Evolutionary conservation across 2,329 filamentous ascomycete genomes (phyloP).

Genomic region (Epicoccum nigrum): DNA sequence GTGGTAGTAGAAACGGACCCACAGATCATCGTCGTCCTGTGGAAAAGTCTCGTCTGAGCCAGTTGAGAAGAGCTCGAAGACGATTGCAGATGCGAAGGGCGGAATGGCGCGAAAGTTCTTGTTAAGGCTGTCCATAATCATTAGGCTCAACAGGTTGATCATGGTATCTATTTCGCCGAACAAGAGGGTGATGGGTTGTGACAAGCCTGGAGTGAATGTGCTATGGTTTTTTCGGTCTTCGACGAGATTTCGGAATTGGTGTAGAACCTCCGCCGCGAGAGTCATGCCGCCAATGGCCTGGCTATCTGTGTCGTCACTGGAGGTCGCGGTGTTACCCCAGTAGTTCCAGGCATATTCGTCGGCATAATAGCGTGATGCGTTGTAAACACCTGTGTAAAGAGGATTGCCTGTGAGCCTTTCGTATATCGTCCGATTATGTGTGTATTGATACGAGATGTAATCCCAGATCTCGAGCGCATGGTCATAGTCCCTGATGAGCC

Average conservation of each 20-base stretch:
- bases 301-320: slow-evolving; percentile 21
- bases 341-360: slow-evolving; percentile 54
- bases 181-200: slow-evolving; percentile 53
- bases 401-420: slow-evolving; percentile 41
- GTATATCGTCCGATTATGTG: slow-evolving; percentile 57
- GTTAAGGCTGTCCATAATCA: slow-evolving; percentile 29
- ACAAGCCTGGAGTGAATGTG: slow-evolving; percentile 27
- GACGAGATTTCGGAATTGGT: slow-evolving; percentile 31
- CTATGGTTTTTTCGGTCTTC: slow-evolving; percentile 14
- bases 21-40: slow-evolving; percentile 53
- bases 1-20: slow-evolving; percentile 62
- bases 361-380: slow-evolving; percentile 51
- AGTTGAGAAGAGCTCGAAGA: slow-evolving; percentile 56
- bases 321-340: slow-evolving; percentile 51
- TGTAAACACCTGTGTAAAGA: slow-evolving; percentile 27
- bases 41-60: slow-evolving; percentile 44
- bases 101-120: slow-evolving; percentile 33
- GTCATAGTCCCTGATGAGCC: slow-evolving; percentile 51
- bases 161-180: slow-evolving; percentile 45
- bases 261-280: slow-evolving; percentile 34
- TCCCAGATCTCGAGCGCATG: slow-evolving; percentile 63
- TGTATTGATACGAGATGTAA: slow-evolving; percentile 60
- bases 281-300: slow-evolving; percentile 42
- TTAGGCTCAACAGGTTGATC: slow-evolving; percentile 39
- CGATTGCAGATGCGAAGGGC: slow-evolving; percentile 41